Evolutionary conservation across 805 yeast genomes (phyloP).

Genomic region (Blastobotrys muscicola): DNA sequence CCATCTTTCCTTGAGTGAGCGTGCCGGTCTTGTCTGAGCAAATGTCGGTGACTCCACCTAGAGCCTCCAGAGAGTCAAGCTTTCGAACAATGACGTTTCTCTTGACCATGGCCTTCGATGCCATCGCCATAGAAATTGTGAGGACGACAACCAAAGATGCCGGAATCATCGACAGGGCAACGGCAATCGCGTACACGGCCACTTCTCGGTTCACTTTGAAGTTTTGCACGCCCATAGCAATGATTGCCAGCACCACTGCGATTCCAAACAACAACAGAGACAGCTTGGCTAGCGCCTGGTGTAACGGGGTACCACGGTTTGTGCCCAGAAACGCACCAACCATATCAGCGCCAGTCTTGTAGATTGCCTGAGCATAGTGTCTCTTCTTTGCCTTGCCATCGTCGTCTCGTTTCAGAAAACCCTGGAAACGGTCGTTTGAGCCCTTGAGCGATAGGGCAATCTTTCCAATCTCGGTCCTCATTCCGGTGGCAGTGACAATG

Average conservation of each 20-base stretch:
- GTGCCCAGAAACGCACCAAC: constrained; percentile 66
- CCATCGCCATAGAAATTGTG: constrained; percentile 80
- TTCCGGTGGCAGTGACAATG: constrained; percentile 58
- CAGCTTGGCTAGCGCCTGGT: constrained; percentile 61
- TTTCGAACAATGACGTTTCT: constrained; percentile 67
- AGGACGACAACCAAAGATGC: constrained; percentile 70
- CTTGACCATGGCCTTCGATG: constrained; percentile 63
- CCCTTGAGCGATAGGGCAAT: constrained; percentile 54
- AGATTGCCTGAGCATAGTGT: constrained; percentile 40
- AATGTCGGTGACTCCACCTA: constrained; percentile 70
- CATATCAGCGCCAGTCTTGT: constrained; percentile 42
- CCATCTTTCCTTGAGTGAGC: constrained; percentile 71
- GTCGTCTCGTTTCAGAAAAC: no score
- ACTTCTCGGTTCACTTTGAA: constrained; percentile 69
- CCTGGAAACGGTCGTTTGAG: constrained; percentile 31
- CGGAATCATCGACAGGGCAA: constrained; percentile 74
- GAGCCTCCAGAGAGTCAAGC: constrained; percentile 66
- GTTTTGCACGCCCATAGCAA: constrained; percentile 78
- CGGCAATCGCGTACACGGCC: constrained; percentile 83
- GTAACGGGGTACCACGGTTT: constrained; percentile 73
- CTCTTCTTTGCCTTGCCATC: constrained; percentile 34
- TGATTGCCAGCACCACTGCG: constrained; percentile 79
- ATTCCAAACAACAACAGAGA: constrained; percentile 63
- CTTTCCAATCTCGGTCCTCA: constrained; percentile 63
- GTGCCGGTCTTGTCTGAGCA: constrained; percentile 84